Evolutionary conservation across 306 rosid species (phyloP).

Genomic region (Alnus rubra): DNA sequence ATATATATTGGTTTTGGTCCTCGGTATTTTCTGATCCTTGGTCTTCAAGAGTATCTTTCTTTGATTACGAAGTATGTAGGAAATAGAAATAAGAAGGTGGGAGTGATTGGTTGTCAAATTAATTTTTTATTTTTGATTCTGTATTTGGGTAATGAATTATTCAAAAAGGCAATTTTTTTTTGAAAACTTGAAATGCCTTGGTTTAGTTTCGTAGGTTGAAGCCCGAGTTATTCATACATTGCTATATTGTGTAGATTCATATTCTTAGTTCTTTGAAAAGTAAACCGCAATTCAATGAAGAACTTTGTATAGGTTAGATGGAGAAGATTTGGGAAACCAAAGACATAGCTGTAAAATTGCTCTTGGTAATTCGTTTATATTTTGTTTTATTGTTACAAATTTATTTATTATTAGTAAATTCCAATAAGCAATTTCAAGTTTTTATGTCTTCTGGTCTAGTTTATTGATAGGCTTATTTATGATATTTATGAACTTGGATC

Average conservation of each 20-base stretch:
- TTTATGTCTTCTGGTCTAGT: neutral
- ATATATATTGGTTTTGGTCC: too few relatives aligned
- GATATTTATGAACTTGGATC: neutral
- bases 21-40: neutral
- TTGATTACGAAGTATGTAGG: too few relatives aligned
- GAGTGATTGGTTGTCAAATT: neutral
- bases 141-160: neutral
- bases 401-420: neutral
- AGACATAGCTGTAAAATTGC: neutral
- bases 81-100: neutral
- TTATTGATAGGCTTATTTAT: neutral
- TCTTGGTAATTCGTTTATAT: constrained; percentile 36
- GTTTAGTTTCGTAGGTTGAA: neutral
- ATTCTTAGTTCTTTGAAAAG: too few relatives aligned
- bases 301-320: too few relatives aligned
- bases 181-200: neutral
- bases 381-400: neutral
- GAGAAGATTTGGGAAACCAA: too few relatives aligned
- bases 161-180: neutral
- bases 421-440: neutral
- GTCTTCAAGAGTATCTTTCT: neutral
- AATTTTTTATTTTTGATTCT: neutral
- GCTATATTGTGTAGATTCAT: too few relatives aligned
- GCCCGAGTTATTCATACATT: neutral
- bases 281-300: too few relatives aligned